Evolutionary conservation across 495 filamentous ascomycete genomes (phyloP), one percentile per base, ranked within the genome.

Genomic region (Xanthoparmelia taractica): DNA sequence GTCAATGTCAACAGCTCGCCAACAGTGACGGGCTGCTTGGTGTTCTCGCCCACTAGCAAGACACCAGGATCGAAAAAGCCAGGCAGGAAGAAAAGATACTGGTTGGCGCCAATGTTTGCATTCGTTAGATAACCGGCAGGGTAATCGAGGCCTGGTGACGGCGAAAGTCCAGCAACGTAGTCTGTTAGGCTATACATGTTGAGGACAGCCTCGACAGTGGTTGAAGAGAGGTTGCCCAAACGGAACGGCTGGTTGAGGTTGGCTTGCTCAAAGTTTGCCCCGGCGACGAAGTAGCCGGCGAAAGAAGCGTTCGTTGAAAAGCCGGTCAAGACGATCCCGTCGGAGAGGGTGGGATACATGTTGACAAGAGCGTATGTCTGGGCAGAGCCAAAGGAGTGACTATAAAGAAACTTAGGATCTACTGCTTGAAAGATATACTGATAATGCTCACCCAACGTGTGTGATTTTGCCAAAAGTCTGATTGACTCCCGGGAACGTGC

Each of bases 261-360:
- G 2, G 82, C 83, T 27, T 75, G 67, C n/a, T 77, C 68, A 66
- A 79, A 78, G 65, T 79, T 80, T 58, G 68, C 75, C 25, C 75
- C 77, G 18, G 77, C 72, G 1, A 64, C 63, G 58, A 79, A 79
- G n/a, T 64, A 64, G 8, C 71, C 37, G 12, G 75, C 34, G 55
- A 70, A 81, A 20, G 63, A 65, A 5, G 61, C 37, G 59, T 77
- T 78, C 48, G 72, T 70, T 20, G 77, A 75, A 68, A 78, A 88
- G 12, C 85, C 85, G 7, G 82, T 85, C 31, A 88, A 74, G 41
- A 85, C 70, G 31, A 85, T 71, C 8, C 76, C 84, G 67, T 87
- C 82, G 2, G 79, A 80, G 64, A 79, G 72, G 50, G 71, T 67
- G 2, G 84, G 84, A 64, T 84, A 75, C 58, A 71, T 70, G 11